Evolutionary conservation across 371 early-diverging fungal genomes (phyloP), one percentile per base, ranked within the genome.

Genomic region (Mucor plumbeus): DNA sequence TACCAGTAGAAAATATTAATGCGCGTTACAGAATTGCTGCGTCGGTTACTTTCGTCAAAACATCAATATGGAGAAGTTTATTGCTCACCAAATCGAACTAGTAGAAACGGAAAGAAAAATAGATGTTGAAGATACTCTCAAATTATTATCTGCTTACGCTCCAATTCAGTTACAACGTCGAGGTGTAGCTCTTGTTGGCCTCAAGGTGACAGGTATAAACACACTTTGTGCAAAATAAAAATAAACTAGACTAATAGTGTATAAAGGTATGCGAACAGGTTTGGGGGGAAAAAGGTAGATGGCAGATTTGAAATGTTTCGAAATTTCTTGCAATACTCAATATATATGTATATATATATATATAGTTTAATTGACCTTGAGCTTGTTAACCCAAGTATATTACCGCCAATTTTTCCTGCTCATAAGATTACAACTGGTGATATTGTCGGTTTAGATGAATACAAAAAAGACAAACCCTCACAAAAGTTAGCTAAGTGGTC

Each of bases 391-490:
- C 81, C 88, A 0, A 77, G 74, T 4, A 76, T 83, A 0, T 72
- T 75, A 11, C 85, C 88, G 10, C 82, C 85, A 13, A 58, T 78
- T 2, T 81, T 93, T 15, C 92, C 92, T 1, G 66, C 91, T 0
- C 90, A 92, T 69, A 82, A 84, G 61, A 78, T 94, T 33, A 78
- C 87, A 6, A 81, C 90, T 0, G 94, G 94, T 31, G 94, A 94
- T 74, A 90, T 94, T 63, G 92, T 92, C 9, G 85, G 87, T 9
- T 21, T 94, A 7, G 89, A 89, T 41, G 86, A 86, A 44, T 85
- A 88, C 59, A 82, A 77, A 72, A 81, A 69, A 70, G 84, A 83
- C 76, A 83, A 75, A 56, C 81, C 68, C 39, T 67, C 72, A 59
- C 73, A 73, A 41, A 57, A 78, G 38, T 54, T 47, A 10, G 61